Base-by-base conservation (phyloP, 1,284 basidiomycete species). In the Butyriboletus appendiculatus region DNA sequence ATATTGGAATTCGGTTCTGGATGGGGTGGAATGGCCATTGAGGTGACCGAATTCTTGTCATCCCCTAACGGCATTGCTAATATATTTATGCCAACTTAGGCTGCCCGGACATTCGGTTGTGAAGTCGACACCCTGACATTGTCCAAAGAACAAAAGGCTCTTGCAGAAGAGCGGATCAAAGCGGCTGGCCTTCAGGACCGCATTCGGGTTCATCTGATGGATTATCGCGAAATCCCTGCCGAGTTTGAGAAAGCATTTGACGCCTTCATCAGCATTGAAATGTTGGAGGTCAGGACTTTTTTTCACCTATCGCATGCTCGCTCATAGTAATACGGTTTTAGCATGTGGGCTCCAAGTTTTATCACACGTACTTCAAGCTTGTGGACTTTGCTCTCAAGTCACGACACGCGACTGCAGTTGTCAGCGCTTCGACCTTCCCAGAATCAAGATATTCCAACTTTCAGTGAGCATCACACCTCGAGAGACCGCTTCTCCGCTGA, bases 1-100 rank as follows among this genome's bases (percentile, higher is more conserved):
- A 81, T 96, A 33, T 78, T 96, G 43, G 94, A 96, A 73, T 93
- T 96, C 62, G 94, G 94, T n/a, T 88, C 88, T 48, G 94, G 94
- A 9, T 96, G 94, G 94, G 94, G 94, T 14, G 90, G 86, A 42
- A 80, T 96, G 48, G 91, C 92, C 10, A 96, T 96, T 58, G 90
- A 92, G 80, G 90, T 90, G 48, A 61, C 47, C 2, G 3, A 40
- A 14, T n/a, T 30, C 7, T 24, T 30, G 26, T 49, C 43, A 15
- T 45, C 30, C 30, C 44, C 12, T 1, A 34, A 15, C 35, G 18
- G 6, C 45, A 35, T 41, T 39, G 26, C 48, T 63, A 33, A 65
- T 47, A 16, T 46, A 7, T 40, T 35, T n/a, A 14, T 52, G 12
- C 45, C 10, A 52, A 50, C 50, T 40, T 55, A 88, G 84, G 88